Conservation (phyloP, 768 basidiomycete species). For the Boletus patriciae region DNA sequence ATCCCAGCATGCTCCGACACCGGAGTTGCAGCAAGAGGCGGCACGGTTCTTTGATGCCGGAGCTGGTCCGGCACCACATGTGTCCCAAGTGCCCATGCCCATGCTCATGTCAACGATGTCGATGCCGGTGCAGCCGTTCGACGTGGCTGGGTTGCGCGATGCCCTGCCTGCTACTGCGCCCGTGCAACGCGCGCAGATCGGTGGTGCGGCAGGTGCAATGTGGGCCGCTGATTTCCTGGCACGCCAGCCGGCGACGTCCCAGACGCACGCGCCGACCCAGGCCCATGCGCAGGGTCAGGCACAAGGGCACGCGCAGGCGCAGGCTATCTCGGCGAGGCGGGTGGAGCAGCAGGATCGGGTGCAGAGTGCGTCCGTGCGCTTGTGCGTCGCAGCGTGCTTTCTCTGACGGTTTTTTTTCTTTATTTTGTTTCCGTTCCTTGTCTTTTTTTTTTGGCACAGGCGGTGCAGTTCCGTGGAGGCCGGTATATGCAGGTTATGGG, state of each 20-base stretch:
- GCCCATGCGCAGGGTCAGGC: slow-evolving; percentile 11
- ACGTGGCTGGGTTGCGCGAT: slow-evolving; percentile 47
- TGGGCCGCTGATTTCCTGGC: slow-evolving; percentile 66
- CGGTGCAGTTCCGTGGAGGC: slow-evolving; percentile 41
- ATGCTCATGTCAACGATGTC: slow-evolving; percentile 15
- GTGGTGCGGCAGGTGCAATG: slow-evolving; percentile 24
- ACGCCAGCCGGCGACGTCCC: slow-evolving; percentile 26
- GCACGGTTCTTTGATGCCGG: slow-evolving; percentile 61
- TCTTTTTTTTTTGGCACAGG: slow-evolving; percentile 23
- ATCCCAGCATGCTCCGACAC: slow-evolving; percentile 44
- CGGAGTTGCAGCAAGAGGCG: slow-evolving; percentile 60
- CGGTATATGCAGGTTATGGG: slow-evolving; percentile 37
- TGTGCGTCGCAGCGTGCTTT: neutral
- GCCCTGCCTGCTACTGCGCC: slow-evolving; percentile 18
- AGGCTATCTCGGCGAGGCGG: neutral
- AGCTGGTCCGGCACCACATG: slow-evolving; percentile 30
- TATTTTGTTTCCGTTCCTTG: neutral
- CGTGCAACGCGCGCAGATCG: slow-evolving; percentile 21
- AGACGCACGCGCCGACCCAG: neutral
- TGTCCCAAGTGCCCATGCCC: slow-evolving; percentile 5
- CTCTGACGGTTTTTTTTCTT: slow-evolving; percentile 1
- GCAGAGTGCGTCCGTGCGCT: slow-evolving; percentile 19
- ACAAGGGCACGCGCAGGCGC: slow-evolving; percentile 1
- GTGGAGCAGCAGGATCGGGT: slow-evolving; percentile 15
- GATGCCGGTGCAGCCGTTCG: slow-evolving; percentile 46